Evolutionary conservation across 2,329 filamentous ascomycete genomes (phyloP).

Genomic region (Chaetoscypha palmicola): DNA sequence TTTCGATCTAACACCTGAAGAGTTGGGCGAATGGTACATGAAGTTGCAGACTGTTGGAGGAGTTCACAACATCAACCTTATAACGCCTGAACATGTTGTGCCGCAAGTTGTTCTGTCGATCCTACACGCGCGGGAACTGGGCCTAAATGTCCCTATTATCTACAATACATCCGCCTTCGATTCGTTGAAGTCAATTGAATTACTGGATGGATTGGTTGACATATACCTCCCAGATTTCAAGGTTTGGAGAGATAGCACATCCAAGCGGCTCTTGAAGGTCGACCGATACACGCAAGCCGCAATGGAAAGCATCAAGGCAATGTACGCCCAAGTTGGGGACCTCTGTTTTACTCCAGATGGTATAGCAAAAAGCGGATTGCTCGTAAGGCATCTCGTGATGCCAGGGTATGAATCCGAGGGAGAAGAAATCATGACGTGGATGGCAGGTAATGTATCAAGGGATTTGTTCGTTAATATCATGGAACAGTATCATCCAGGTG

Average conservation of each 20-base stretch:
- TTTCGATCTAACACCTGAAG: conserved; percentile 69
- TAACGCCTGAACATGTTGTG: conserved; percentile 82
- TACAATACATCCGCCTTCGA: conserved; percentile 85
- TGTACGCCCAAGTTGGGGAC: conserved; percentile 78
- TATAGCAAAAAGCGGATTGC: conserved; percentile 68
- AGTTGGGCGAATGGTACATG: conserved; percentile 74
- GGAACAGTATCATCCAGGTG: conserved; percentile 73
- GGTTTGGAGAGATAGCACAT: conserved; percentile 62
- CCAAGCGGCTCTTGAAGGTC: conserved; percentile 67
- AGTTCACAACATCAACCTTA: conserved; percentile 85
- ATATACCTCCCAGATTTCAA: conserved; percentile 90
- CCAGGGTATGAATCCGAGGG: conserved; percentile 71
- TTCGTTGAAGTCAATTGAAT: conserved; percentile 60
- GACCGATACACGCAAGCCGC: conserved; percentile 68
- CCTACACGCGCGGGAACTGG: conserved; percentile 62
- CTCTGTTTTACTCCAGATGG: conserved; percentile 76
- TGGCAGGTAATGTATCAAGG: conserved; percentile 63
- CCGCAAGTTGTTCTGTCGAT: conserved; percentile 75
- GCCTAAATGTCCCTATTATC: conserved; percentile 65
- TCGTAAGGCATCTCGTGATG: conserved; percentile 80
- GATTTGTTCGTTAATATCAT: conserved; percentile 81
- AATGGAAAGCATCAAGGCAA: conserved; percentile 68
- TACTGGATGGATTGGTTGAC: conserved; percentile 74
- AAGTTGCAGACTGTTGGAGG: conserved; percentile 73
- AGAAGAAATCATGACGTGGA: conserved; percentile 65